Evolutionary conservation across 1,284 basidiomycete genomes (phyloP).

Genomic region (Moniliophthora roreri): DNA sequence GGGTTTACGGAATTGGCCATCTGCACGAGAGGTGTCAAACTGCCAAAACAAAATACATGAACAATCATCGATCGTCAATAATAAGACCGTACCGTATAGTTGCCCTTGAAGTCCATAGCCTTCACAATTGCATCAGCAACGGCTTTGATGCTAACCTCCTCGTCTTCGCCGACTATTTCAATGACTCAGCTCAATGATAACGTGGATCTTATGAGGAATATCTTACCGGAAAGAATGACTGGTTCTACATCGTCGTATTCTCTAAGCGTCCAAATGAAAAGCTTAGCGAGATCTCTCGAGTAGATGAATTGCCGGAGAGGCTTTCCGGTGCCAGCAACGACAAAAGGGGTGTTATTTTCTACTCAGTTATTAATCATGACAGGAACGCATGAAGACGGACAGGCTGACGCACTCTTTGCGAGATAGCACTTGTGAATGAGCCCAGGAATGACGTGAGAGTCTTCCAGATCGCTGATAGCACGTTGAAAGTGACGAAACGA

Average conservation of each 20-base stretch:
- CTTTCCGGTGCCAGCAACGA: conserved; percentile 83
- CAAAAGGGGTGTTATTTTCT: conserved; percentile 84
- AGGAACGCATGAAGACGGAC: neutral
- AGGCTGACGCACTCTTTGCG: conserved; percentile 66
- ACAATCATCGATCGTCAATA: neutral
- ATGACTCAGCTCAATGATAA: neutral
- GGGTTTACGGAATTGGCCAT: conserved; percentile 92
- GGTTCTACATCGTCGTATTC: conserved; percentile 90
- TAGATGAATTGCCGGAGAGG: conserved; percentile 93
- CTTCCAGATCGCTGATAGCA: conserved; percentile 71
- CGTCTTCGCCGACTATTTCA: conserved; percentile 77
- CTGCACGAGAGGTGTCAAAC: conserved; percentile 71
- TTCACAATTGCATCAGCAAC: conserved; percentile 85
- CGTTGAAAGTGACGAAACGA: conserved; percentile 5
- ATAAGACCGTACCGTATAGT: conserved; percentile 55
- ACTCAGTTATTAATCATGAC: conserved; percentile 11
- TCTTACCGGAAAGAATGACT: conserved; percentile 79
- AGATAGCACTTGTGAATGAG: conserved; percentile 88
- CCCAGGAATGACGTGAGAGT: conserved; percentile 88
- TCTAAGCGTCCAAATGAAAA: conserved; percentile 89
- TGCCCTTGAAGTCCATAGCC: conserved; percentile 72
- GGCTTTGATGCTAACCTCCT: conserved; percentile 86
- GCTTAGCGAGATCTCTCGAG: conserved; percentile 87
- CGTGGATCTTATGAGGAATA: neutral
- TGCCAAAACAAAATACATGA: conserved; percentile 19